A percentile compares a stretch with the other conserved stretches of the same genome.
Evolutionary conservation across 2,329 filamentous ascomycete species (phyloP).

Genomic region (Corniculantispora saksenae): DNA sequence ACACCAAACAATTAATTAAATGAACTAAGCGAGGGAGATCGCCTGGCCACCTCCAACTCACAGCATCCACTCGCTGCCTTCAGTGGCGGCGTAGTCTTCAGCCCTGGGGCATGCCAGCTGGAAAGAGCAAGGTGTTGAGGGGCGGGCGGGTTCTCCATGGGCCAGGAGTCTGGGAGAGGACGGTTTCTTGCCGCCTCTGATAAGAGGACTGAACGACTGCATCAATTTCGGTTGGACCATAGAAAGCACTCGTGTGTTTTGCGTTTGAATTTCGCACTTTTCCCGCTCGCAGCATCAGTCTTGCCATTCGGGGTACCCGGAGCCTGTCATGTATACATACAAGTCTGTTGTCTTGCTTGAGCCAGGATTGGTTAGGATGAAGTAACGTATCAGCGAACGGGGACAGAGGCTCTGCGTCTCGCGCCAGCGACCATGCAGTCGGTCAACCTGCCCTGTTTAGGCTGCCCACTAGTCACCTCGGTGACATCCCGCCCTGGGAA

Average conservation of each 20-base stretch:
- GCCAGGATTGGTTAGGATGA: too few species aligned
- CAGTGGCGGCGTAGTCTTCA: slow-evolving; percentile 1
- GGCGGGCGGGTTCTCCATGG: slow-evolving; percentile 5
- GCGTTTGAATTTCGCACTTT: neutral
- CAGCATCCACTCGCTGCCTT: slow-evolving; percentile 1
- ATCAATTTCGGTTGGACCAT: neutral
- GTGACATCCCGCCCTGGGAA: neutral
- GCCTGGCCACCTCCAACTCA: neutral
- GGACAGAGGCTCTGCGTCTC: neutral
- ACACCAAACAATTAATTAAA: slow-evolving; percentile 12
- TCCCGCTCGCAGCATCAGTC: neutral
- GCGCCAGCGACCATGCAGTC: neutral
- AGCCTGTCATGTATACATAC: neutral
- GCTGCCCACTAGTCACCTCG: neutral
- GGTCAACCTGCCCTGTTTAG: neutral
- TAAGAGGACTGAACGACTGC: neutral
- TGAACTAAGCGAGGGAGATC: slow-evolving; percentile 17
- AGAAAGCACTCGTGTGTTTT: neutral
- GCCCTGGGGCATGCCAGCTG: slow-evolving; percentile 15
- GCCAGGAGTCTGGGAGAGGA: neutral
- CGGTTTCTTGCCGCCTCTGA: neutral
- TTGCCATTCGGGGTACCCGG: neutral
- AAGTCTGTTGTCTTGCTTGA: neutral
- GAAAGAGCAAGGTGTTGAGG: slow-evolving; percentile 12
- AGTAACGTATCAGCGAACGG: neutral